Evolutionary conservation across 1,284 basidiomycete genomes (phyloP).

Genomic region (Sanghuangporus sanghuang): DNA sequence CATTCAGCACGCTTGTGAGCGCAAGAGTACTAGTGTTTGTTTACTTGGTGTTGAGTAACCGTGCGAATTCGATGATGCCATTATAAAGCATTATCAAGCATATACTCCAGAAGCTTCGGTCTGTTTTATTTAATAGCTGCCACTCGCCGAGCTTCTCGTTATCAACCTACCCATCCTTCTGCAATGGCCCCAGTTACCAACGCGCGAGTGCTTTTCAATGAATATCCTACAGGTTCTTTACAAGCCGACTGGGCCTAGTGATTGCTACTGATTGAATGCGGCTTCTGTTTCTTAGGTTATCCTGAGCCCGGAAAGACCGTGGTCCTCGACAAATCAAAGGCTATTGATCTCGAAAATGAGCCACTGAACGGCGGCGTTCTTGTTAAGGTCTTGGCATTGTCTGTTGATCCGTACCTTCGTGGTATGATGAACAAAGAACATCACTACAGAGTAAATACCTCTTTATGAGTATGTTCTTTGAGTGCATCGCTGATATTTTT

Average conservation of each 20-base stretch:
- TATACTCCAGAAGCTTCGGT: too few species aligned
- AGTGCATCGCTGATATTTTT: not conserved
- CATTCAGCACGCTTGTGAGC: too few species aligned
- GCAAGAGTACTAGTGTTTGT: too few species aligned
- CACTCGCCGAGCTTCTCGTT: too few species aligned
- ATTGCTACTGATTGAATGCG: not conserved
- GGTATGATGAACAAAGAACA: conserved; percentile 25
- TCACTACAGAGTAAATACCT: not conserved
- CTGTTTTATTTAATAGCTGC: too few species aligned
- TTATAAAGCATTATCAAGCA: too few species aligned
- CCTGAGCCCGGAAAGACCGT: conserved; percentile 28
- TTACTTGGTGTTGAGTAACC: too few species aligned
- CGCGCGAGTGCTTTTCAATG: conserved; percentile 20
- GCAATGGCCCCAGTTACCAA: conserved; percentile 14
- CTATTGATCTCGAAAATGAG: conserved; percentile 35
- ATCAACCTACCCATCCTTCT: not conserved
- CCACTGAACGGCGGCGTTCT: conserved; percentile 36
- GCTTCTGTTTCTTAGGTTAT: conserved; percentile 17
- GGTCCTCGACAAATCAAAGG: conserved; percentile 27
- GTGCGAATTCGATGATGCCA: not conserved
- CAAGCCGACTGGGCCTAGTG: not conserved
- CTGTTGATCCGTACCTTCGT: conserved; percentile 38
- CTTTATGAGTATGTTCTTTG: not conserved
- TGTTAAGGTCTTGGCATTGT: conserved; percentile 32
- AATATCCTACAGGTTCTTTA: conserved; percentile 17